Percentiles rank a stretch among this genome's conserved stretches.
phyloP scores from a whole-genome alignment of 345 rosid genomes.

The Orychophragmus violaceus region DNA sequence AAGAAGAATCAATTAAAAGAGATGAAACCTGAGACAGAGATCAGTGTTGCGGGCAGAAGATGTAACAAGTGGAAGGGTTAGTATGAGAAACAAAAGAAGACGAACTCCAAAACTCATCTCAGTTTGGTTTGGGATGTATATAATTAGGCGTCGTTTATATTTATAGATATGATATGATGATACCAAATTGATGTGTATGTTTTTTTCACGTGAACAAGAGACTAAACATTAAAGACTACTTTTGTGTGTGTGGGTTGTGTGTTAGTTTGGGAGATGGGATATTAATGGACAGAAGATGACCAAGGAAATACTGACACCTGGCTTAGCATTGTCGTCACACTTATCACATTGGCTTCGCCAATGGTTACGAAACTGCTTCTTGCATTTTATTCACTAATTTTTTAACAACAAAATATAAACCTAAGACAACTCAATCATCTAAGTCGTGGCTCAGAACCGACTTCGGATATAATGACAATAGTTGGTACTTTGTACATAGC shows the following conservation, averaged over 20 bases:
- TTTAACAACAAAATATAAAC: too few species aligned
- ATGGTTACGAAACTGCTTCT: not conserved
- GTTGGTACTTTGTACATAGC: too few species aligned
- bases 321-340: not conserved
- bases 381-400: not conserved
- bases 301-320: conserved; percentile 16
- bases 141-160: not conserved
- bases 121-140: conserved; percentile 2
- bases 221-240: conserved; percentile 8
- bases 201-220: not conserved
- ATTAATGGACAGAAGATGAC: conserved; percentile 16
- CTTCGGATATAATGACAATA: too few species aligned
- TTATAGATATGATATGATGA: conserved; percentile 13
- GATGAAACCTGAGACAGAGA: conserved; percentile 17
- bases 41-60: conserved; percentile 8
- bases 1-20: not conserved
- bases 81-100: conserved; percentile 16
- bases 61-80: conserved; percentile 21
- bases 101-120: conserved; percentile 17
- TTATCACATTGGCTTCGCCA: not conserved
- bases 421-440: too few species aligned
- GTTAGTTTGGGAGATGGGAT: conserved; percentile 26
- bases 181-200: not conserved
- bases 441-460: too few species aligned
- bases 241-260: not conserved